A percentile compares a stretch with the other conserved stretches of the same genome.
Evolutionary conservation across 768 basidiomycete species (phyloP).

Genomic region (Tylopilus vinaceipallidus): DNA sequence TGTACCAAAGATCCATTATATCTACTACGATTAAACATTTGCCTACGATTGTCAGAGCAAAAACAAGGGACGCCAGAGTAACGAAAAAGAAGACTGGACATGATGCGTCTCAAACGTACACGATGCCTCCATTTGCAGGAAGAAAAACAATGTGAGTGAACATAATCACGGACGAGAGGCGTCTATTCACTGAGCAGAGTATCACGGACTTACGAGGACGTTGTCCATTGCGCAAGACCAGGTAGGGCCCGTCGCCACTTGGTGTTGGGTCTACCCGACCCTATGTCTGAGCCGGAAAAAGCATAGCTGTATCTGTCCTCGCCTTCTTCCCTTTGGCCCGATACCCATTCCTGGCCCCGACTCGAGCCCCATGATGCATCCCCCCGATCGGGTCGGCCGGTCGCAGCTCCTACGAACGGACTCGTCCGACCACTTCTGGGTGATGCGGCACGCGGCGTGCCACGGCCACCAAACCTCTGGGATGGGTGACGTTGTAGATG

Average conservation of each 20-base stretch:
- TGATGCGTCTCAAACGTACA: conserved; percentile 15
- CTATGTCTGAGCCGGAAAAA: conserved; percentile 21
- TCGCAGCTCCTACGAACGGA: conserved; percentile 13
- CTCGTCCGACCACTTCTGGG: conserved; percentile 19
- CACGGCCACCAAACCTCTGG: conserved; percentile 11
- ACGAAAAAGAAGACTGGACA: background rate
- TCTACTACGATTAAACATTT: conserved; percentile 22
- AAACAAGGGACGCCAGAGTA: conserved; percentile 9
- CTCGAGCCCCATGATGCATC: conserved; percentile 22
- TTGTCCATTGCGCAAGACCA: conserved; percentile 30
- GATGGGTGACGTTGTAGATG: conserved; percentile 44
- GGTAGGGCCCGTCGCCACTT: conserved; percentile 36
- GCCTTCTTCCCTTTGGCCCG: conserved; percentile 28
- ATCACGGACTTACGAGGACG: conserved; percentile 19
- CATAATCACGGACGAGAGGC: background rate
- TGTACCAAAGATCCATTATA: conserved; percentile 18
- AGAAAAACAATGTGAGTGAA: conserved; percentile 1
- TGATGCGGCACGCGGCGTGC: conserved; percentile 12
- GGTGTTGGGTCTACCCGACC: conserved; percentile 14
- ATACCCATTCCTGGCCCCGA: conserved; percentile 25
- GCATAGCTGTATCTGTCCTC: conserved; percentile 27
- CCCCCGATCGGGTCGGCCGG: conserved; percentile 14
- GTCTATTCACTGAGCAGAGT: background rate
- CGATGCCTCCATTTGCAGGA: conserved; percentile 9
- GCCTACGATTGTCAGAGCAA: conserved; percentile 10